Base-by-base conservation (phyloP, 108 stramenopile genomes). In the Parietichytrium sp. region DNA sequence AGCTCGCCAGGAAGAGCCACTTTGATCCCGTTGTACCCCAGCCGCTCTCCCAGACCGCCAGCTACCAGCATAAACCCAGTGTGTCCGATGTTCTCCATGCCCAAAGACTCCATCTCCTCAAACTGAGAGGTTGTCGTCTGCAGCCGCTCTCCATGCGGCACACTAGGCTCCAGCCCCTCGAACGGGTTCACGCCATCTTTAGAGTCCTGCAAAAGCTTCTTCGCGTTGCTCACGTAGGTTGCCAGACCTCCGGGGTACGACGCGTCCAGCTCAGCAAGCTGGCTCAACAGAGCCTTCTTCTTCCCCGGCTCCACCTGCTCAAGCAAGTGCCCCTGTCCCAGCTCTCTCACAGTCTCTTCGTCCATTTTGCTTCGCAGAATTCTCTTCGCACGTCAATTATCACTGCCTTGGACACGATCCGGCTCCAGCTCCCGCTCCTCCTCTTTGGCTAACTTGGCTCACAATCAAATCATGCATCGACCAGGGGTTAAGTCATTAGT, bases 21-120 rank as follows among this genome's bases (percentile, higher is more conserved):
- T 92, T 98, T 99, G 83, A 97, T 94, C 49, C 93, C 95, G 55
- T 85, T 86, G 90, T 97, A 98, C 25, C 97, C 98, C 29, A 99
- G 86, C 6, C 98, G 91, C 83, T 92, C 97, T 87, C 96, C 98
- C 18, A 99, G 85, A 15, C 98, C 98, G 26, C 96, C 95, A 4
- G 90, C 90, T 8, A 90, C 90, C 79, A 89, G 80, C 31, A 87
- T 85, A 36, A 88, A 86, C 20, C 85, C 85, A 38, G 82, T 81
- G 18, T 86, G 23, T 27, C 45, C n/a, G n/a, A 72, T 3, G 6
- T 29, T 77, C 27, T 77, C 7, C 61, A 82, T 23, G 55, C 84
- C 84, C 31, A 33, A 42, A 36, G 82, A 51, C 83, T 89, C 88
- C 53, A 82, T 54, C 27, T 42, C 81, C 25, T 84, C 84, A 47